Conservation (phyloP, 2,329 filamentous ascomycete species). For the Pseudocercospora fijiensis region DNA sequence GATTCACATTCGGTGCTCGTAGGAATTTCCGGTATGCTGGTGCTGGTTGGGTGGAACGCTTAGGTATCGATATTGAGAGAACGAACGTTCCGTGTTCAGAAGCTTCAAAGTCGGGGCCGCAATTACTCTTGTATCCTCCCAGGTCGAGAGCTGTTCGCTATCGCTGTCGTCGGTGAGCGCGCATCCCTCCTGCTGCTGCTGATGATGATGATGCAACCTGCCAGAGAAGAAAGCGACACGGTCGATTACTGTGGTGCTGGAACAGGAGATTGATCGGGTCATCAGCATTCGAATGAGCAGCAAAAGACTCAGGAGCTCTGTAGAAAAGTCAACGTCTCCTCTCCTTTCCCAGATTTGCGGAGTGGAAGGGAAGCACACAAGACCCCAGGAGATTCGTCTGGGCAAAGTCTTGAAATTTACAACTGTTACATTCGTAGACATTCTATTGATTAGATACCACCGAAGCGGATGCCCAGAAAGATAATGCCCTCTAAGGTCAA, state of each 20-base stretch:
- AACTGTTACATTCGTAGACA: not conserved
- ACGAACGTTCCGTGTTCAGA: not conserved
- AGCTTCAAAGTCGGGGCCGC: not conserved
- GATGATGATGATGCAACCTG: too few relatives aligned
- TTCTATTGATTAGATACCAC: not conserved
- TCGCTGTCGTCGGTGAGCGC: too few relatives aligned
- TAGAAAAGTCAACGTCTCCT: too few relatives aligned
- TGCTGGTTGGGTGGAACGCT: not conserved
- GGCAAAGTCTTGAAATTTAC: not conserved
- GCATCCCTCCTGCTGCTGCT: too few relatives aligned
- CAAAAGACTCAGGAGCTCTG: not conserved
- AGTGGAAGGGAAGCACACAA: not conserved
- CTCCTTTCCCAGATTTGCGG: too few relatives aligned
- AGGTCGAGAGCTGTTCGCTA: not conserved
- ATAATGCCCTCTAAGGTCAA: not conserved
- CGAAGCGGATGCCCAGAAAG: not conserved
- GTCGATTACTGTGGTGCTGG: not conserved
- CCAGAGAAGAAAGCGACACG: not conserved
- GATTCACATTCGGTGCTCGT: not conserved
- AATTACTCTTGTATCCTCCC: not conserved
- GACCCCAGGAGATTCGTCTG: too few relatives aligned
- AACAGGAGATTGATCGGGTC: not conserved
- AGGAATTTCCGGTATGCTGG: not conserved
- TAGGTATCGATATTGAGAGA: not conserved
- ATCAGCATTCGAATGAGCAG: not conserved